Base-by-base conservation (phyloP, 2,329 filamentous ascomycete genomes). In the Phaeosphaeria sp. region DNA sequence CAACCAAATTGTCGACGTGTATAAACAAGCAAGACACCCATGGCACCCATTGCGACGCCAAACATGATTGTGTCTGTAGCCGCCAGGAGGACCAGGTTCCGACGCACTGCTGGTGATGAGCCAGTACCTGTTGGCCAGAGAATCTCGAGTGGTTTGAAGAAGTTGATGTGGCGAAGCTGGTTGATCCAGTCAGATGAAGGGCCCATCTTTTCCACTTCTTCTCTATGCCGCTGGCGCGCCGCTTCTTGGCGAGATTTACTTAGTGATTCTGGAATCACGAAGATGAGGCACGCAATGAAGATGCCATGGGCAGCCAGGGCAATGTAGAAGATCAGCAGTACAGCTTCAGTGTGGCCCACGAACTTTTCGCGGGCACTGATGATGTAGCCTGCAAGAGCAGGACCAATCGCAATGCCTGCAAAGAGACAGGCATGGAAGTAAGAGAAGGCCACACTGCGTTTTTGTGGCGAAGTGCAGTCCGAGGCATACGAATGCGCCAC, bases 361-460 rank as follows among this genome's bases (percentile, higher is more conserved):
- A 68, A 64, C 51, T 73, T 71, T 50, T 64, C 53, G 9, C 70
- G 71, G n/a, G 62, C 63, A 68, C 90, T 86, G 68, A 97, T 89
- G 44, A 97, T 82, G 66, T 91, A 89, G 1, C 90, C 93, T 0
- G 93, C 90, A 21, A 96, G 72, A 2, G 96, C 83, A 7, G 95
- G 95, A 0, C 95, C 95, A 30, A 94, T 78, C 0, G 95, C 94
- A 46, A 98, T 87, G n/a, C 95, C 95, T 1, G 86, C 84, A 76
- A 97, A 98, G 9, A 99, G 82, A 65, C 90, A 93, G 11, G 92
- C 93, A 69, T 98, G 92, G 68, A 98, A 89, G 73, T 93, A 94
- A 6, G 92, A 93, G 75, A 98, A 95, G 4, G 89, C 87, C 7
- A 96, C 90, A 58, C 90, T 91, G 20, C 95, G 88, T 69, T 87